Conservation (phyloP, 2,329 filamentous ascomycete species). For the Lizonia empirigonia region DNA sequence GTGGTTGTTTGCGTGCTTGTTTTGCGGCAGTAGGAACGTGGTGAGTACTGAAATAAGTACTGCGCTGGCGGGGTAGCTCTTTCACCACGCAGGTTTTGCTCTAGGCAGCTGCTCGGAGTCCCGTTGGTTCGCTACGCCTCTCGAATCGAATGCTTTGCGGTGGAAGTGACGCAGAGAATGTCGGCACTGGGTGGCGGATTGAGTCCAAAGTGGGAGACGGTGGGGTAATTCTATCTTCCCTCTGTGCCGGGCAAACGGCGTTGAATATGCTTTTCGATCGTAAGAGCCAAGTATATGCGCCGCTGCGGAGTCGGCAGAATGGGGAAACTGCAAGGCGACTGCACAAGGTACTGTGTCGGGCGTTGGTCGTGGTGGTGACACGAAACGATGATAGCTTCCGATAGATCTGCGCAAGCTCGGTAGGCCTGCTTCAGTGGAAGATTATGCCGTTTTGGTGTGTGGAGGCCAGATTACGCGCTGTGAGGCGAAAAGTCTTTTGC, state of each 20-base stretch:
- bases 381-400: constrained; percentile 19
- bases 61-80: constrained; percentile 10
- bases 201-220: constrained; percentile 23
- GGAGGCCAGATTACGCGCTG: background rate
- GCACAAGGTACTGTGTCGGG: constrained; percentile 10
- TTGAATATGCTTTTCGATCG: background rate
- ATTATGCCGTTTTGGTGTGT: constrained; percentile 1
- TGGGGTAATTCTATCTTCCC: constrained; percentile 13
- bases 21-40: background rate
- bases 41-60: constrained; percentile 7
- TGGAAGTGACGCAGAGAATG: background rate
- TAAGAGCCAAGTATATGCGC: background rate
- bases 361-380: constrained; percentile 17
- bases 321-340: constrained; percentile 1
- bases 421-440: constrained; percentile 7
- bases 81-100: background rate
- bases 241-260: background rate
- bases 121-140: background rate
- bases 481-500: background rate
- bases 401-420: constrained; percentile 19
- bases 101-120: background rate
- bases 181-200: constrained; percentile 18
- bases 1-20: constrained; percentile 6
- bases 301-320: background rate
- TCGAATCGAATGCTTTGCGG: background rate